Base-by-base conservation (phyloP, 176 grass and related monocot species). In the Eleusine coracana region DNA sequence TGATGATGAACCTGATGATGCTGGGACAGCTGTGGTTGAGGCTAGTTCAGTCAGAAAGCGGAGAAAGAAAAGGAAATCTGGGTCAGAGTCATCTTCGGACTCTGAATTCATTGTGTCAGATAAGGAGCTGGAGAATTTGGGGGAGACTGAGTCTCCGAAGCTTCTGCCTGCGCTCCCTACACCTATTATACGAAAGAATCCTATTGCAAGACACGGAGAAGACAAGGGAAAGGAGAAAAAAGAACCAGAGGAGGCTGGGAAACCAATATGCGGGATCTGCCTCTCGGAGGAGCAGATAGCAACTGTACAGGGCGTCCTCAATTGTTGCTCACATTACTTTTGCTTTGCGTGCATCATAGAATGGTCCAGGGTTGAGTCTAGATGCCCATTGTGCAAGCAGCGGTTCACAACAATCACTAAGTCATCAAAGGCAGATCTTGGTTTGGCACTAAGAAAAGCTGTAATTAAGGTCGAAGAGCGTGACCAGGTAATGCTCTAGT, bases 261-360 rank as follows among this genome's bases (percentile, higher is more conserved):
- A 82, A 45, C 86, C 74, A 61, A 70, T 78, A 42, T 98, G 96
- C 11, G 93, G 93, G 56, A 98, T 98, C 74, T 98, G 96, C 80
- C 85, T 98, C 65, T 91, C 90, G 1, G 92, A 95, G 45, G 96
- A 93, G 51, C 96, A 92, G 50, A 90, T 49, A 83, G 80, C 85
- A 54, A 91, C 87, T 54, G 73, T 92, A 27, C 96, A 88, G 81
- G 96, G 96, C 0, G 28, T 92, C 40, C 64, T 98, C 62, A 71
- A 98, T 86, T 98, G 93, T 52, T 98, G 96, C 50, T 88, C 93
- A 1, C 96, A 98, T 85, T 98, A 90, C 76, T 98, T 98, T 88
- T 98, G 92, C 84, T 95, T 95, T 14, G 74, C 79, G 0, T 98
- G 96, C 76, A 93, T 98, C 64, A 88, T 98, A 68, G 92, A 95